A percentile compares a stretch with the other conserved stretches of the same genome.
Evolutionary conservation across 495 filamentous ascomycete species (phyloP).

Genomic region (Talaromyces nanjingensis): DNA sequence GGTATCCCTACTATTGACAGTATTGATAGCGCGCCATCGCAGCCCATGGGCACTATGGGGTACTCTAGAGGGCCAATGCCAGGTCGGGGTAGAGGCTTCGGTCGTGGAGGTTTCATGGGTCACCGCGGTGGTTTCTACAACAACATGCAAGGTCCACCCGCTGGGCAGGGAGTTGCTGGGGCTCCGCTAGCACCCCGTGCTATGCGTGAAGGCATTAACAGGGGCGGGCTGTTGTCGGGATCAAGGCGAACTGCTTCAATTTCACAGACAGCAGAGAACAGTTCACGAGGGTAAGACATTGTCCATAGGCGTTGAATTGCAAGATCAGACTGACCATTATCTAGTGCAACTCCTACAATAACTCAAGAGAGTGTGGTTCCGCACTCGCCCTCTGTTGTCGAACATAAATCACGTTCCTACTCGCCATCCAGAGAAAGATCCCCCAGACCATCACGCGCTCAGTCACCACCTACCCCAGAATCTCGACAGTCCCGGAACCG

Average conservation of each 20-base stretch:
- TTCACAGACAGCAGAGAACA: conserved; percentile 20
- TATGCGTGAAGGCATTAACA: conserved; percentile 74
- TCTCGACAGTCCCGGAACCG: conserved; percentile 1
- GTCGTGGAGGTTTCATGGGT: conserved; percentile 23
- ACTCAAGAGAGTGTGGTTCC: conserved; percentile 15
- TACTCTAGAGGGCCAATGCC: conserved; percentile 13
- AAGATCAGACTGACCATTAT: not conserved
- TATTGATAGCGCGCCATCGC: conserved; percentile 24
- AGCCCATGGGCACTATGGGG: conserved; percentile 1
- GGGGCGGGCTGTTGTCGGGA: conserved; percentile 32
- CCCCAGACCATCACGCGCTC: conserved; percentile 1
- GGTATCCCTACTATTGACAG: conserved; percentile 42
- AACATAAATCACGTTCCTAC: not conserved
- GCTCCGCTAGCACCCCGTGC: conserved; percentile 92
- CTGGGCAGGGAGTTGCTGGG: conserved; percentile 59
- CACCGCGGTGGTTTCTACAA: conserved; percentile 26
- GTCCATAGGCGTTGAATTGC: not conserved
- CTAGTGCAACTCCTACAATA: conserved; percentile 18
- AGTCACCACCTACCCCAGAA: not conserved
- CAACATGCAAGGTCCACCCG: conserved; percentile 21
- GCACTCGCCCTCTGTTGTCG: conserved; percentile 5
- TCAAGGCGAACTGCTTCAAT: conserved; percentile 22
- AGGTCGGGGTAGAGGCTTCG: conserved; percentile 26
- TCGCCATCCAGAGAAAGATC: conserved; percentile 1
- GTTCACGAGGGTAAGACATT: conserved; percentile 30